Base-by-base conservation (phyloP, 345 rosid species). In the Hypericum perforatum region DNA sequence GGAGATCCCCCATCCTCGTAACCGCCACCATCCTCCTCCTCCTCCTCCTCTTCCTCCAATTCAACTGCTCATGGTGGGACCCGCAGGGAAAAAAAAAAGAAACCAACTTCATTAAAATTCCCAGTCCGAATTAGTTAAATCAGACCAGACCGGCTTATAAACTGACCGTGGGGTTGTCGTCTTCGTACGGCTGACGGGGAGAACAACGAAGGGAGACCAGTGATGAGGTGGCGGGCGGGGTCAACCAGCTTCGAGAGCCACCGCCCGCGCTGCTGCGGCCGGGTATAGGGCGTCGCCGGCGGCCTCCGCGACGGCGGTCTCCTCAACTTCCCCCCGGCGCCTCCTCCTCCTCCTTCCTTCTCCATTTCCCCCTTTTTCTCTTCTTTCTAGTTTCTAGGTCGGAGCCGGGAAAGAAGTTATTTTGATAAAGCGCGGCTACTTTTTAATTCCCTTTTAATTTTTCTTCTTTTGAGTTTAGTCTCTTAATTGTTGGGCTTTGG, bases 161-260 rank as follows among this genome's bases (percentile, higher is more conserved):
- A 68, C 62, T 43, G 44, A 82, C 89, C 83, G 43, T 53, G 68
- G 57, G 68, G 57, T 51, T 67, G 43, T 73, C 64, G 12, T 71
- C 61, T 43, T 49, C 44, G 47, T 53, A 13, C 42, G 53, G 61
- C 43, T 6, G 75, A 55, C 16, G 66, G 68, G 37, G 81, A 65
- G 70, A 89, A 86, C 65, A 89, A 62, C 51, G 80, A 78, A 9
- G 94, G 94, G 22, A 89, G 67, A 16, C 78, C 75, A 45, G 82
- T 56, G 10, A 89, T 68, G 36, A 86, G 72, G 56, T 84, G 88
- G 67, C 54, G 70, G 61, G 94, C 97, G 37, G 97, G 97, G 66
- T 86, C 79, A 50, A 89, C 82, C 11, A 82, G 64, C 80, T 67
- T 86, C 52, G 86, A 83, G 54, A 86, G 69, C 82, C 92, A 82